A percentile compares a stretch with the other conserved stretches of the same genome.
phyloP scores from a whole-genome alignment of 345 rosid species.

The Brassica carinata region DNA sequence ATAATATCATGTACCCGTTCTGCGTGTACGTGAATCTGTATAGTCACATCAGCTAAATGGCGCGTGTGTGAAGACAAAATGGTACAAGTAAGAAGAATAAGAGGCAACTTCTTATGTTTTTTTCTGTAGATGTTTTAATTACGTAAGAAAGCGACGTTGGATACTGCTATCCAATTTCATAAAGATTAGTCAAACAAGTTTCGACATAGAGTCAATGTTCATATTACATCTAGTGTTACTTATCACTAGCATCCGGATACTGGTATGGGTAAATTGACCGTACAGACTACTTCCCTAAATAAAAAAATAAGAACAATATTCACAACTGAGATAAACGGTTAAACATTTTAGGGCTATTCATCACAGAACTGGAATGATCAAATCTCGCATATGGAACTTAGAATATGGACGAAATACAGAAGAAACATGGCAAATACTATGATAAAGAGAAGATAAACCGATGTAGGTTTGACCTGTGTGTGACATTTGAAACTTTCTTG shows the following conservation, averaged over 20 bases:
- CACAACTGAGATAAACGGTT: neutral
- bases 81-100: neutral
- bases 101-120: conserved; percentile 7
- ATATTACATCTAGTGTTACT: conserved; percentile 7
- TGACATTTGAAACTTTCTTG: conserved; percentile 12
- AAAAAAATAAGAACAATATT: neutral
- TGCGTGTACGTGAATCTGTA: conserved; percentile 25
- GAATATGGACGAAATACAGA: neutral
- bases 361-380: neutral
- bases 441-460: neutral
- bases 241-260: neutral
- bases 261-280: conserved; percentile 28
- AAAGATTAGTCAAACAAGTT: conserved; percentile 29
- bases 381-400: neutral
- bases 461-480: neutral
- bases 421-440: neutral
- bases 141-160: conserved; percentile 7
- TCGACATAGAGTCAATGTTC: conserved; percentile 29
- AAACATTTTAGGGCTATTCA: neutral
- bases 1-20: neutral
- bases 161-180: conserved; percentile 9
- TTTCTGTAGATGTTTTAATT: conserved; percentile 2
- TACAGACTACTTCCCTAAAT: conserved; percentile 7
- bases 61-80: conserved; percentile 30
- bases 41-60: conserved; percentile 20